Evolutionary conservation across 345 rosid species (phyloP).

Genomic region (Citrus unshiu): DNA sequence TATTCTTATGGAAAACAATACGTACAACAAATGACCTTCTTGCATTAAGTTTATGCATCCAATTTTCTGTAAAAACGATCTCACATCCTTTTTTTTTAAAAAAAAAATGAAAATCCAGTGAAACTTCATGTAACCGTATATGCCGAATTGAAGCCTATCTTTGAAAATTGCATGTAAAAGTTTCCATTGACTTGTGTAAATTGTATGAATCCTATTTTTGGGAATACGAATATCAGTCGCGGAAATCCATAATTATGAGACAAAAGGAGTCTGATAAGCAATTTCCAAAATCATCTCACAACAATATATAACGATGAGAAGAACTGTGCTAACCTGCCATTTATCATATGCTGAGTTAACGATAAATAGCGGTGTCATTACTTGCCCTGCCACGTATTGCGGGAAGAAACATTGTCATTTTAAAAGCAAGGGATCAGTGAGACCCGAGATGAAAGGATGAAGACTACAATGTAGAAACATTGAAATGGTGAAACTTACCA

Average conservation of each 20-base stretch:
- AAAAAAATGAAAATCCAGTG: too few relatives aligned
- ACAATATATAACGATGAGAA: not conserved
- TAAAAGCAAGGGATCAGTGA: conserved; percentile 5
- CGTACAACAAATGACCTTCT: not conserved
- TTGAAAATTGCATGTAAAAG: not conserved
- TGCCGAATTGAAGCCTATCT: not conserved
- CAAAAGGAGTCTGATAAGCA: not conserved
- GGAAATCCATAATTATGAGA: not conserved
- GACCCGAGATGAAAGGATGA: not conserved
- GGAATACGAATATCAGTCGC: not conserved
- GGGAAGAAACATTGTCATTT: conserved; percentile 89
- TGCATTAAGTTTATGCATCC: not conserved
- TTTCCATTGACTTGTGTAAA: not conserved
- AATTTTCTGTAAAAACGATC: not conserved
- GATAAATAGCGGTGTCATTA: conserved; percentile 73
- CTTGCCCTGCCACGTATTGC: conserved; percentile 51
- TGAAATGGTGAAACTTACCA: conserved; percentile 30
- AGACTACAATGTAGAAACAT: too few relatives aligned
- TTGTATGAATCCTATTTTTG: not conserved
- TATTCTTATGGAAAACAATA: too few relatives aligned
- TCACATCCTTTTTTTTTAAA: not conserved
- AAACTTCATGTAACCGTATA: not conserved
- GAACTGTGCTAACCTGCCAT: conserved; percentile 71
- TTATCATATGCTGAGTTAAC: conserved; percentile 87
- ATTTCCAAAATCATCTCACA: not conserved